These are phyloP conservation scores for Talaromyces piceae DNA, from an alignment of 2,329 filamentous ascomycete species.

Conservation along the genomic window DNA sequence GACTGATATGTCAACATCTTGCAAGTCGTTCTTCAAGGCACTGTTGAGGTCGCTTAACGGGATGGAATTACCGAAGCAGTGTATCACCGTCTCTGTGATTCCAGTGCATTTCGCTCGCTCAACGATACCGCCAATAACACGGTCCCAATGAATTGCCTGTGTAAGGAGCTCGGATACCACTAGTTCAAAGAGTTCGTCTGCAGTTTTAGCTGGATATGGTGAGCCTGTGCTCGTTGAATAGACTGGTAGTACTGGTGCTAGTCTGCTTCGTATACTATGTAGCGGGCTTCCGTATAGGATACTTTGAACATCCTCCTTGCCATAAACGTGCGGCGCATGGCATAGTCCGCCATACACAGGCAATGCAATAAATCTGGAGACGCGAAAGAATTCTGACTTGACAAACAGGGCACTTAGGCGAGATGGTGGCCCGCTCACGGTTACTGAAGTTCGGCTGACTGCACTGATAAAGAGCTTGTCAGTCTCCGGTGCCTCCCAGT, in stretches of 20 bases:
- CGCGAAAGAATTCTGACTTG: constrained; percentile 16
- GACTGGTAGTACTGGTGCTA: constrained; percentile 3
- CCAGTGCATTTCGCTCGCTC: constrained; percentile 10
- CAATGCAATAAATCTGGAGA: constrained; percentile 15
- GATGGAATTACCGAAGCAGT: constrained; percentile 23
- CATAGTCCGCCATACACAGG: constrained; percentile 24
- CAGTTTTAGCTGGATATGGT: constrained; percentile 13
- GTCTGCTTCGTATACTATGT: neutral
- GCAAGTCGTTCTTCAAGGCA: constrained; percentile 9
- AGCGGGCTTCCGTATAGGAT: constrained; percentile 10
- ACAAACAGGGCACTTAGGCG: constrained; percentile 18
- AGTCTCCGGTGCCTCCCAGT: neutral
- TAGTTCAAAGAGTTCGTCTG: constrained; percentile 14
- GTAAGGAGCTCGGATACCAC: constrained; percentile 18
- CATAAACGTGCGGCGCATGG: constrained; percentile 43
- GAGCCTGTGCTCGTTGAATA: constrained; percentile 15
- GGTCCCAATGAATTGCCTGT: constrained; percentile 16
- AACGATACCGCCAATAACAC: constrained; percentile 15
- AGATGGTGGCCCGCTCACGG: constrained; percentile 21
- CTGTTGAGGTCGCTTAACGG: constrained; percentile 20
- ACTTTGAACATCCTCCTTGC: constrained; percentile 9
- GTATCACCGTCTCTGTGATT: constrained; percentile 14
- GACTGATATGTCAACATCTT: constrained; percentile 1
- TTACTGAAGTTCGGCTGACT: constrained; percentile 15
- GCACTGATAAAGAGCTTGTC: constrained; percentile 21